Evolutionary conservation across 306 rosid species (phyloP).

Genomic region (Ormosia semicastrata): DNA sequence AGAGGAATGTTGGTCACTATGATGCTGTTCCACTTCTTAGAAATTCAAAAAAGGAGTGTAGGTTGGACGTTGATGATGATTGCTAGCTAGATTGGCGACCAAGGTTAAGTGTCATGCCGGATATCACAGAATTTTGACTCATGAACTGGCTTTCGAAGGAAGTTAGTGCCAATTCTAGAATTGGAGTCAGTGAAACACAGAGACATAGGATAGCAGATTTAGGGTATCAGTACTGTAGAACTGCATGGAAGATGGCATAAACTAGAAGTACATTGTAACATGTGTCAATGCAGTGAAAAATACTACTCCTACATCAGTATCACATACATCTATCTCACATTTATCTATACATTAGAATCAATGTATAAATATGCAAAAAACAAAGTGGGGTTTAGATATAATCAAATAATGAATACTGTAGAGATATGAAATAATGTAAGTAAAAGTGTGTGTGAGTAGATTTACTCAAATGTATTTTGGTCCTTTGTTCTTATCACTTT

Average conservation of each 20-base stretch:
- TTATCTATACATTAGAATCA: too few relatives aligned
- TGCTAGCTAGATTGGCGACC: not conserved
- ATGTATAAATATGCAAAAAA: too few relatives aligned
- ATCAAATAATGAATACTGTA: too few relatives aligned
- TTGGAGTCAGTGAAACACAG: not conserved
- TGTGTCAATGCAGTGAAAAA: not conserved
- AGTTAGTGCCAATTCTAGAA: not conserved
- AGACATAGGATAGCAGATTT: not conserved
- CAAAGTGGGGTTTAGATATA: too few relatives aligned
- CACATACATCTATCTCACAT: too few relatives aligned
- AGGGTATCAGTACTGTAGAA: not conserved
- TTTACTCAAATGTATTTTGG: not conserved
- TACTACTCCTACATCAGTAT: too few relatives aligned
- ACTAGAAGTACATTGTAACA: not conserved
- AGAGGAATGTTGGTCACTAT: slow-evolving; percentile 19
- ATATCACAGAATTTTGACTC: not conserved
- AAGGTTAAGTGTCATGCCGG: not conserved
- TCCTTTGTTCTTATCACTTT: not conserved
- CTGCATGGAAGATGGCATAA: not conserved
- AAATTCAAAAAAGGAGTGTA: slow-evolving; percentile 43
- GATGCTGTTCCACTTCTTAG: slow-evolving; percentile 54
- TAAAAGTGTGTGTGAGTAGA: too few relatives aligned
- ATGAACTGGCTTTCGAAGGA: not conserved
- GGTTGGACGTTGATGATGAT: slow-evolving; percentile 32
- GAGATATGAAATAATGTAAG: too few relatives aligned